Base-by-base conservation (phyloP, 2,329 filamentous ascomycete species). In the Diaporthe amygdali region DNA sequence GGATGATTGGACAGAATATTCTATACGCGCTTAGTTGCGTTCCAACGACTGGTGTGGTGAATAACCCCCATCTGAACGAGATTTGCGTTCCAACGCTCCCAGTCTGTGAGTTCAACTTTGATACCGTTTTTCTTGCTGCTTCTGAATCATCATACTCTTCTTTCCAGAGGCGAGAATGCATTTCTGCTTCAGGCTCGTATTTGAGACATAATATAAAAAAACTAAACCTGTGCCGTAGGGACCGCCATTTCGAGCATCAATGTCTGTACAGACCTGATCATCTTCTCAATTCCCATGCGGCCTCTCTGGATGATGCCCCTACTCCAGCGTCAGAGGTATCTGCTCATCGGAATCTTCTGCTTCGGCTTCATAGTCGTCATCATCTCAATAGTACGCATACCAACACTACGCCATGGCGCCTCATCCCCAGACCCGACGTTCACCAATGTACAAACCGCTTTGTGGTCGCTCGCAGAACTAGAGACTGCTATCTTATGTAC, bases 281-380 rank as follows among this genome's bases (percentile, higher is more conserved):
- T 69, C 22, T 69, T 69, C 44, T 61, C 52, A 1, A 61, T 69
- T 15, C 67, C 67, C 4, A 30, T 69, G 39, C 37, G 34, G 17
- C 67, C 67, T 3, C 54, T 69, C 44, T 63, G 54, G 67, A 14
- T 27, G 5, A 69, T 63, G 67, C 54, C 54, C 4, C 30, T 71
- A 20, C 39, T 51, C 17, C 66, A 41, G 34, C 46, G 61, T 2
- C 69, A 71, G 51, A 71, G 44, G 17, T 59, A 54, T 20, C n/a
- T 67, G 22, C 69, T 71, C 49, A 68, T 68, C n/a, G 69, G 34
- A 1, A 71, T 71, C 3, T 71, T 71, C 41, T 67, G 61, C 17
- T 46, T 71, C 8, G 69, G 69, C 22, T 71, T 71, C 44, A 20
- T 68, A 20, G 46, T 66, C n/a, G 66, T 66, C 61, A 54, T 55